Conservation (phyloP, 2,329 filamentous ascomycete species). For the Purpureocillium takamizusanense region DNA sequence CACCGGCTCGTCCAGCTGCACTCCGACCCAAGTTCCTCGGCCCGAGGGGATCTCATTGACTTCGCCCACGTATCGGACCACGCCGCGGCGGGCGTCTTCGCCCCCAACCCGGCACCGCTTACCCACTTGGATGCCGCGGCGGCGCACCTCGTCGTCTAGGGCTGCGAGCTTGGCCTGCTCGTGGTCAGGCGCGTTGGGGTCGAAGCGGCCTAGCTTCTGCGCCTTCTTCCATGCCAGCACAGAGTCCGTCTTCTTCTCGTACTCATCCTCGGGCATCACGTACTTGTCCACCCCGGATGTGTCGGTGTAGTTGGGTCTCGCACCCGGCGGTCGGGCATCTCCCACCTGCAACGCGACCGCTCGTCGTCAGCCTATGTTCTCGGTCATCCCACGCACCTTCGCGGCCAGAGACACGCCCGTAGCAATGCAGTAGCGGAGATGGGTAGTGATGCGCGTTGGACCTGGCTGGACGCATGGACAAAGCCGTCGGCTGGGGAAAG, state of each 20-base stretch:
- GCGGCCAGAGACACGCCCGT: too few relatives aligned
- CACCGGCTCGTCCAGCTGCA: constrained; percentile 69
- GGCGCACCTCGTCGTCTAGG: constrained; percentile 59
- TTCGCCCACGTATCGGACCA: constrained; percentile 62
- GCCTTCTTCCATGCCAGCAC: constrained; percentile 92
- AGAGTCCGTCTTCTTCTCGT: constrained; percentile 77
- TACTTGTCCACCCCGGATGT: constrained; percentile 80
- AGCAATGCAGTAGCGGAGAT: too few relatives aligned
- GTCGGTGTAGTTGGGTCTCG: constrained; percentile 74
- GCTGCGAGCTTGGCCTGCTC: constrained; percentile 65
- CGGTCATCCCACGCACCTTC: not conserved
- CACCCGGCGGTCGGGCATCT: constrained; percentile 68
- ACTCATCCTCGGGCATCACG: constrained; percentile 75
- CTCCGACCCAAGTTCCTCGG: constrained; percentile 60
- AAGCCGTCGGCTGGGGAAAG: too few relatives aligned
- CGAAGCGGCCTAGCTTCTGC: constrained; percentile 94
- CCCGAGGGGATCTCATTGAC: constrained; percentile 65
- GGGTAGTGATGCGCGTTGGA: too few relatives aligned
- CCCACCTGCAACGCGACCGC: constrained; percentile 47
- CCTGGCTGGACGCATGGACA: too few relatives aligned
- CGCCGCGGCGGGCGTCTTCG: constrained; percentile 61
- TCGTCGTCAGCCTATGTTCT: constrained; percentile 13
- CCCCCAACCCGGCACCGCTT: constrained; percentile 56
- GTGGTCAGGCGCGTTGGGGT: constrained; percentile 68
- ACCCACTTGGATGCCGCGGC: constrained; percentile 56